Evolutionary conservation across 768 basidiomycete species (phyloP).

Genomic region (Naematelia aurantialba): DNA sequence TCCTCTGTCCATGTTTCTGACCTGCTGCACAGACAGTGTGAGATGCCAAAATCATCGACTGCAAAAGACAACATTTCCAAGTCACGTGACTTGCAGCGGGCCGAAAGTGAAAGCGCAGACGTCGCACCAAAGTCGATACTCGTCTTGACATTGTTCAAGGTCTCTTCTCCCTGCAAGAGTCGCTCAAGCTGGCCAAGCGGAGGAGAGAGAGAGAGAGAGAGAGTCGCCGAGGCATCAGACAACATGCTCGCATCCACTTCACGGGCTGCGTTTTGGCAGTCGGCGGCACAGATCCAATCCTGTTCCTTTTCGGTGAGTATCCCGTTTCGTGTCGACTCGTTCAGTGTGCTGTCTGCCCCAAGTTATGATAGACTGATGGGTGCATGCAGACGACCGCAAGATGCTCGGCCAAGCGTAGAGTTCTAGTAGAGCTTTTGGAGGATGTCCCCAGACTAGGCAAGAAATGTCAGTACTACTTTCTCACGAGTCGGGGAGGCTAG

Average conservation of each 20-base stretch:
- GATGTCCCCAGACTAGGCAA: conserved; percentile 32
- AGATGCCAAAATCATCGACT: conserved; percentile 1
- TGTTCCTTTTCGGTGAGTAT: neutral
- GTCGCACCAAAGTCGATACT: conserved; percentile 1
- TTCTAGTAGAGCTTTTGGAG: conserved; percentile 31
- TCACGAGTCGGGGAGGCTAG: neutral
- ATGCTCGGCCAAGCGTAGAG: conserved; percentile 13
- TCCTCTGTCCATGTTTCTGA: conserved; percentile 39
- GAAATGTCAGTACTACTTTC: conserved; percentile 15
- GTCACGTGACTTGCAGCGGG: neutral
- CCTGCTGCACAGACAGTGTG: neutral
- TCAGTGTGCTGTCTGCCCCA: no score
- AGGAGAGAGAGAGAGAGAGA: no score
- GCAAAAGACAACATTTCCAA: neutral
- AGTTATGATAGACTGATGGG: neutral
- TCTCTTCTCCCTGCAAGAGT: neutral
- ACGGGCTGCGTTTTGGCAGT: neutral
- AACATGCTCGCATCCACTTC: neutral
- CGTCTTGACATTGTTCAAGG: neutral
- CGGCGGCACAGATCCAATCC: neutral
- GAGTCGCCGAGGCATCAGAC: no score
- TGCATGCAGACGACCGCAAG: conserved; percentile 15
- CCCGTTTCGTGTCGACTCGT: no score
- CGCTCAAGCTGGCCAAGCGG: no score
- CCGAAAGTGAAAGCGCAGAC: conserved; percentile 1